Evolutionary conservation across 805 yeast species (phyloP).

Genomic region (Tetrapisispora iriomotensis): DNA sequence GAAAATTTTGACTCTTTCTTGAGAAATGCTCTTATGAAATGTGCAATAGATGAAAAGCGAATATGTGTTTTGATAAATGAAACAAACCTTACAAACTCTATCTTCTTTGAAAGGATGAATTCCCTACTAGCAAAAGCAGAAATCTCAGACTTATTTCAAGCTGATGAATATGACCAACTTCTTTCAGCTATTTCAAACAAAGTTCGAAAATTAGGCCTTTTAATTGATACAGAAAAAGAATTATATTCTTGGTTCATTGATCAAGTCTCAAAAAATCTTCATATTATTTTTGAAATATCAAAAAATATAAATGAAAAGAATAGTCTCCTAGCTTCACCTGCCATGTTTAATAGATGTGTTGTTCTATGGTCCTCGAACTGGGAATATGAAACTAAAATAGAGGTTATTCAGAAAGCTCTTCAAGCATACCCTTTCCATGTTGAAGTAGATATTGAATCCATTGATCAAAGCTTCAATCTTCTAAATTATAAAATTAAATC

Average conservation of each 20-base stretch:
- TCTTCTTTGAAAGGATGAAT: constrained; percentile 86
- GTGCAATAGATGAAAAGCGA: constrained; percentile 48
- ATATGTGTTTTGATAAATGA: constrained; percentile 74
- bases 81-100: constrained; percentile 60
- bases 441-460: constrained; percentile 5
- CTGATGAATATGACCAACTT: constrained; percentile 50
- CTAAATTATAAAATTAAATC: neutral
- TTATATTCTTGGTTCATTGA: constrained; percentile 62
- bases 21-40: constrained; percentile 40
- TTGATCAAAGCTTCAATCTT: constrained; percentile 10
- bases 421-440: constrained; percentile 44
- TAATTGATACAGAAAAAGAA: constrained; percentile 61
- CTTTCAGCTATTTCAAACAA: constrained; percentile 47
- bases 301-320: constrained; percentile 36
- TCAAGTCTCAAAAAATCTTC: constrained; percentile 62
- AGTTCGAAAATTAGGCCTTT: constrained; percentile 48
- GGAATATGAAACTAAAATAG: constrained; percentile 41
- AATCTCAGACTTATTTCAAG: constrained; percentile 79
- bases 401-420: constrained; percentile 39
- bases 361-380: constrained; percentile 85
- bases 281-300: constrained; percentile 70
- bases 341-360: constrained; percentile 82
- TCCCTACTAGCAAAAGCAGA: constrained; percentile 90
- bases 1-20: constrained; percentile 60
- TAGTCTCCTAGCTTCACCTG: constrained; percentile 67